Conservation (phyloP, 2,329 filamentous ascomycete genomes). For the Penicillium psychrosexuale region DNA sequence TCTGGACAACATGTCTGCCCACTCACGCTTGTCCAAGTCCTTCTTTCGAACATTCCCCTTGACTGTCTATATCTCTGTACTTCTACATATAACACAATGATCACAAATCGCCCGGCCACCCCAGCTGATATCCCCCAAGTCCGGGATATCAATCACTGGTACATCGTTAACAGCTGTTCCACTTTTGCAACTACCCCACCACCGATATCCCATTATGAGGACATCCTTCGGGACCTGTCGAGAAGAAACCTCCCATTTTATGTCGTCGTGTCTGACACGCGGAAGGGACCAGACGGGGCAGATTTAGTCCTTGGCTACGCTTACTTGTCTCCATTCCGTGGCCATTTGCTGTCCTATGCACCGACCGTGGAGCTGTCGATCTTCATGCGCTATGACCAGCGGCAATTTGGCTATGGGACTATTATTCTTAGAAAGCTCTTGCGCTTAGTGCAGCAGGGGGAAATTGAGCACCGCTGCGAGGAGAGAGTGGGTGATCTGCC, state of each 20-base stretch:
- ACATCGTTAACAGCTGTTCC: slow-evolving; percentile 35
- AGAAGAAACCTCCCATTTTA: slow-evolving; percentile 36
- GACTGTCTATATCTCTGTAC: neutral
- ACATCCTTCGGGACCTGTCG: slow-evolving; percentile 27
- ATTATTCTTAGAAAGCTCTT: slow-evolving; percentile 31
- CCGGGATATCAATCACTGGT: slow-evolving; percentile 36
- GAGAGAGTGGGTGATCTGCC: neutral
- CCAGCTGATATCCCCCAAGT: slow-evolving; percentile 35
- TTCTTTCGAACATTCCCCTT: neutral
- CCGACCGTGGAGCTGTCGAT: slow-evolving; percentile 42
- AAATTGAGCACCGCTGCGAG: slow-evolving; percentile 13
- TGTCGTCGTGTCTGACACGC: slow-evolving; percentile 30
- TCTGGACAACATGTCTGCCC: neutral
- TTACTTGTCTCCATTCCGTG: slow-evolving; percentile 37
- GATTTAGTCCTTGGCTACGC: slow-evolving; percentile 34
- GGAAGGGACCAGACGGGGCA: slow-evolving; percentile 1
- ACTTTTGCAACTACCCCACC: slow-evolving; percentile 34
- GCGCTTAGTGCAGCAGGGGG: slow-evolving; percentile 22
- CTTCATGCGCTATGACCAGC: slow-evolving; percentile 38
- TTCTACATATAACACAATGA: slow-evolving; percentile 2
- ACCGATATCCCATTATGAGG: slow-evolving; percentile 26
- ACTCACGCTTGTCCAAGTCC: neutral
- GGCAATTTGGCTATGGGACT: slow-evolving; percentile 33
- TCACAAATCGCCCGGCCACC: slow-evolving; percentile 31
- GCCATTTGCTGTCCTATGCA: slow-evolving; percentile 36